Base-by-base conservation (phyloP, 1,284 basidiomycete genomes). In the Papiliotrema fonsecae region DNA sequence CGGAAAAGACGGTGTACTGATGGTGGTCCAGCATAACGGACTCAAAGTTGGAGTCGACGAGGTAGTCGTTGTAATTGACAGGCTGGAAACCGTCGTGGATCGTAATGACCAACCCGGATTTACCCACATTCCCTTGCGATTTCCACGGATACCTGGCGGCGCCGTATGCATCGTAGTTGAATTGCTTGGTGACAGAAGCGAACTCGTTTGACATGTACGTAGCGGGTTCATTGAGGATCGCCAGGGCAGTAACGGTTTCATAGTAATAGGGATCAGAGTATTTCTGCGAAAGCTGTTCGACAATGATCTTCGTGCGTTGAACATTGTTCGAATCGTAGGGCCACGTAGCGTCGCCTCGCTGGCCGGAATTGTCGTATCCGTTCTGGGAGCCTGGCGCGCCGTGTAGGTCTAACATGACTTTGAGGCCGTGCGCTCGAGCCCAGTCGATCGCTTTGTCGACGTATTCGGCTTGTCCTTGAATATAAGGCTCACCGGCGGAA, bases 31-130 rank as follows among this genome's bases (percentile, higher is more conserved):
- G 79, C 22, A 84, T 80, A 24, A 93, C 89, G 30, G 82, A 82
- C 45, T 75, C 60, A 61, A 69, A 78, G n/a, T 62, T 52, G 78
- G 77, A 70, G 24, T 76, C 58, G 1, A 78, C 77, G 78, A 86
- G 78, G 65, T 84, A 87, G 44, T 77, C 72, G 86, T 87, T 94
- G 61, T 80, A 85, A 50, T 77, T 80, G 28, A 89, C 74, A 28
- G 81, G 76, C 69, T 90, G 83, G 80, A 96, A 89, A 2, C 86
- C 89, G 65, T 96, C 93, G 62, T 88, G 84, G 45, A 94, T 80
- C 49, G 90, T 76, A 18, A 85, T 79, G 22, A 56, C 61, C 18
- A 65, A 51, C 38, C 64, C 62, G 14, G 65, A 65, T 50, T 69
- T 58, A 35, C 40, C 32, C 24, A 38, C 51, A 14, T 55, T 56